phyloP scores from a whole-genome alignment of 2,329 filamentous ascomycete genomes.

The Aspergillus puulaauensis region DNA sequence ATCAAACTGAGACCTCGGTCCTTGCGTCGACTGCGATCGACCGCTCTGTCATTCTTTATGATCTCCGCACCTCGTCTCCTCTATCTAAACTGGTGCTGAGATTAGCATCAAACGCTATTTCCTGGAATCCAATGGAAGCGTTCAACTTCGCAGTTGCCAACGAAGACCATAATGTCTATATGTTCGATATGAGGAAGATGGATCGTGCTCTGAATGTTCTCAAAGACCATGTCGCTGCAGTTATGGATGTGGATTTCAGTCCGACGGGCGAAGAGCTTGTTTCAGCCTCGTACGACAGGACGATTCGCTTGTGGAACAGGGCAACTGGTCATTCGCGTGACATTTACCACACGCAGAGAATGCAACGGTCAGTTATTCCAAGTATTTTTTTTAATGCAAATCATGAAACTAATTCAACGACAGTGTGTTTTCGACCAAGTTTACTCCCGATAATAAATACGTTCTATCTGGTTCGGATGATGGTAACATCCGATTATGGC shows the following conservation, averaged over 20 bases:
- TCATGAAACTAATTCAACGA: slow-evolving; percentile 14
- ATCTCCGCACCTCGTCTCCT: slow-evolving; percentile 81
- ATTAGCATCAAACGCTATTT: slow-evolving; percentile 77
- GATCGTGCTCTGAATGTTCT: slow-evolving; percentile 84
- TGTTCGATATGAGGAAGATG: slow-evolving; percentile 94
- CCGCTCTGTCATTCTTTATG: slow-evolving; percentile 84
- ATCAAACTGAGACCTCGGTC: slow-evolving; percentile 89
- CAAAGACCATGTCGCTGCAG: slow-evolving; percentile 85
- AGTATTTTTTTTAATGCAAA: background rate
- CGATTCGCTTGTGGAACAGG: slow-evolving; percentile 80
- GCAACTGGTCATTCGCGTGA: slow-evolving; percentile 82
- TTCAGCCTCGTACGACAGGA: slow-evolving; percentile 84
- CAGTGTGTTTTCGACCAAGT: slow-evolving; percentile 78
- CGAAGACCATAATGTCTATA: slow-evolving; percentile 89
- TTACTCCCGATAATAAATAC: slow-evolving; percentile 87
- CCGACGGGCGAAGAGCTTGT: slow-evolving; percentile 94
- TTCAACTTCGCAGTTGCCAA: slow-evolving; percentile 93
- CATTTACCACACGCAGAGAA: slow-evolving; percentile 95
- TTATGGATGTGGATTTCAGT: slow-evolving; percentile 95
- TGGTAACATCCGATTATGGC: slow-evolving; percentile 87
- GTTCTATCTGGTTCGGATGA: slow-evolving; percentile 90
- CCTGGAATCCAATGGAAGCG: slow-evolving; percentile 96
- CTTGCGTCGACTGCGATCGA: slow-evolving; percentile 83
- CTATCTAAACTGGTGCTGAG: slow-evolving; percentile 77
- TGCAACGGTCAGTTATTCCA: slow-evolving; percentile 63